Conservation (phyloP, 306 rosid genomes). For the Prunus salicina region DNA sequence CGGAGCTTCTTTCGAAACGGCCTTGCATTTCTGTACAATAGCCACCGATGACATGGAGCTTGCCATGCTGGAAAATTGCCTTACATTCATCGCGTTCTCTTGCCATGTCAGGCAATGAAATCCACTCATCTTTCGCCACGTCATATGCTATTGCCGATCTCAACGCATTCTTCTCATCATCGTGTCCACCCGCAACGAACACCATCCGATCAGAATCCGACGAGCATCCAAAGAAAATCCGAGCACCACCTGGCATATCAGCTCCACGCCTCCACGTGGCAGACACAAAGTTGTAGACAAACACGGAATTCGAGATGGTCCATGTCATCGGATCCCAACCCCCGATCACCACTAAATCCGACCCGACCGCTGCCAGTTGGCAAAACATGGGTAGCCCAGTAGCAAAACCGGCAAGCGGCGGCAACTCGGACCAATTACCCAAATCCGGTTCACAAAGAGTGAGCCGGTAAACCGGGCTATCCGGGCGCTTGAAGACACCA, state of each 20-base stretch:
- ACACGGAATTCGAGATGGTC: constrained; percentile 53
- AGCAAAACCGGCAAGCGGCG: constrained; percentile 21
- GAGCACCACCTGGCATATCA: constrained; percentile 63
- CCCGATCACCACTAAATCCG: constrained; percentile 55
- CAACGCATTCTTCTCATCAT: constrained; percentile 59
- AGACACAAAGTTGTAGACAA: constrained; percentile 41
- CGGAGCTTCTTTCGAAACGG: constrained; percentile 51
- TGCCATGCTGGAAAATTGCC: constrained; percentile 34
- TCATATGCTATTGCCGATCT: constrained; percentile 52
- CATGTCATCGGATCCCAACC: constrained; percentile 72
- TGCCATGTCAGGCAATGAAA: constrained; percentile 44
- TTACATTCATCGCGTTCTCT: constrained; percentile 73
- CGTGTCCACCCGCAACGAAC: constrained; percentile 67
- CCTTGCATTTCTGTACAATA: constrained; percentile 71
- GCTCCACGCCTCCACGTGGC: constrained; percentile 62
- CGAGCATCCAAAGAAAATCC: constrained; percentile 60
- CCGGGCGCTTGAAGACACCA: constrained; percentile 13
- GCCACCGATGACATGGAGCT: constrained; percentile 50
- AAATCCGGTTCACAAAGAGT: constrained; percentile 40
- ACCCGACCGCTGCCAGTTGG: constrained; percentile 50
- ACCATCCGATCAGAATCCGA: constrained; percentile 35
- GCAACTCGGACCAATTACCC: constrained; percentile 52
- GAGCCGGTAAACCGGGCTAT: constrained; percentile 45
- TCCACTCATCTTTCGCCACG: constrained; percentile 51
- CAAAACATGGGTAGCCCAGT: constrained; percentile 68